A percentile compares a stretch with the other conserved stretches of the same genome.
phyloP scores from a whole-genome alignment of 345 rosid genomes.

The Citrus maxima region DNA sequence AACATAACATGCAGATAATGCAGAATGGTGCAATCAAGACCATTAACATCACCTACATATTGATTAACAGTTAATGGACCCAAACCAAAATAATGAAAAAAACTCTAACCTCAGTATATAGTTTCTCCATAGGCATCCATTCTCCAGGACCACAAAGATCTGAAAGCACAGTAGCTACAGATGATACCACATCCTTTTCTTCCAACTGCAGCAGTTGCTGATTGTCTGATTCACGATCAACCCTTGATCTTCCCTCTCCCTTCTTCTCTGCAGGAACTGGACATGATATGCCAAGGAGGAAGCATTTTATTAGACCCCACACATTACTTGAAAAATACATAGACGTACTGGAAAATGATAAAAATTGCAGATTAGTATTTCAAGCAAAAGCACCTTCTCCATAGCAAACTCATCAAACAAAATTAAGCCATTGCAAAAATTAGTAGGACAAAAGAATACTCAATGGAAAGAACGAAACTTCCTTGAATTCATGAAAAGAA shows the following conservation, averaged over 20 bases:
- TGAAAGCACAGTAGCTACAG: constrained; percentile 95
- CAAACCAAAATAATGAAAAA: neutral
- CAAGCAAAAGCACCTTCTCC: neutral
- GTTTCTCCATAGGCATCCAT: constrained; percentile 99
- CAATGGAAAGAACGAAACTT: neutral
- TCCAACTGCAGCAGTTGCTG: constrained; percentile 87
- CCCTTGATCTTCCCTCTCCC: constrained; percentile 68
- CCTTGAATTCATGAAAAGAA: neutral
- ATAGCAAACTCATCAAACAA: neutral
- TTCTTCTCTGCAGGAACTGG: constrained; percentile 63
- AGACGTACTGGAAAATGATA: neutral
- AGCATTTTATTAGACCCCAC: neutral
- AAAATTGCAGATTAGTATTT: neutral
- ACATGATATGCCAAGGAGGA: constrained; percentile 19
- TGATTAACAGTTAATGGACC: neutral
- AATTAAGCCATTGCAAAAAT: neutral
- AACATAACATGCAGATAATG: neutral
- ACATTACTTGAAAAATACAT: neutral
- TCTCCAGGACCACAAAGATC: constrained; percentile 99
- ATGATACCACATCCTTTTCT: constrained; percentile 97
- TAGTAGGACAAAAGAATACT: neutral
- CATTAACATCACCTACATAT: neutral
- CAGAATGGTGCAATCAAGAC: neutral
- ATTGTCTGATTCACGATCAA: constrained; percentile 93
- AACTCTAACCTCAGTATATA: constrained; percentile 72